Conservation (phyloP, 1,284 basidiomycete genomes). For the Vanrija pseudolonga region DNA sequence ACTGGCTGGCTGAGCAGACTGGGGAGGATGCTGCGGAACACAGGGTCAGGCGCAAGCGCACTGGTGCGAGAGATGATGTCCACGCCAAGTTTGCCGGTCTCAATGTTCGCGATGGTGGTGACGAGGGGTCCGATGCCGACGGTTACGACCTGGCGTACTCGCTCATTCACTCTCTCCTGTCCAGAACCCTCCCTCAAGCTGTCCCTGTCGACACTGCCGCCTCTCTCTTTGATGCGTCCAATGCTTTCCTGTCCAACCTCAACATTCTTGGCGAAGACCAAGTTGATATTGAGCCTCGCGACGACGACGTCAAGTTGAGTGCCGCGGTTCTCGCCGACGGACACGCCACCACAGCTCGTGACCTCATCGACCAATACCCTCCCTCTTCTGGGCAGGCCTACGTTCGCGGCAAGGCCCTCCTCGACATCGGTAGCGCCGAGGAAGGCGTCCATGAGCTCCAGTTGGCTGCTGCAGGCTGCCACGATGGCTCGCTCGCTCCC, state of each 20-base stretch:
- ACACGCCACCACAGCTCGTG: constrained; percentile 60
- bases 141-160: constrained; percentile 57
- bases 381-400: constrained; percentile 70
- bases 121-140: constrained; percentile 23
- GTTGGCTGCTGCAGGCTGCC: constrained; percentile 64
- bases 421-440: constrained; percentile 67
- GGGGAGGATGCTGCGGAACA: constrained; percentile 24
- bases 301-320: constrained; percentile 64
- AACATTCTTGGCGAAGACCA: constrained; percentile 10
- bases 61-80: constrained; percentile 24
- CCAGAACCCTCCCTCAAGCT: constrained; percentile 32
- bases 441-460: constrained; percentile 69
- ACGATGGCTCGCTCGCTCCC: constrained; percentile 54
- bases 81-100: constrained; percentile 51
- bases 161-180: constrained; percentile 65
- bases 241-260: constrained; percentile 17
- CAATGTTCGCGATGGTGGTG: constrained; percentile 32
- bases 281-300: constrained; percentile 29
- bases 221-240: constrained; percentile 21
- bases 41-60: constrained; percentile 19
- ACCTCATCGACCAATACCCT: constrained; percentile 69
- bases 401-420: constrained; percentile 64
- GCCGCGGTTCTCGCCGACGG: constrained; percentile 64
- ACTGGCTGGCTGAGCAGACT: constrained; percentile 41
- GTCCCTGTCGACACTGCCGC: constrained; percentile 56